A percentile compares a stretch with the other conserved stretches of the same genome.
Evolutionary conservation across 2,329 filamentous ascomycete species (phyloP).

Genomic region (Aspergillus quadricinctus): DNA sequence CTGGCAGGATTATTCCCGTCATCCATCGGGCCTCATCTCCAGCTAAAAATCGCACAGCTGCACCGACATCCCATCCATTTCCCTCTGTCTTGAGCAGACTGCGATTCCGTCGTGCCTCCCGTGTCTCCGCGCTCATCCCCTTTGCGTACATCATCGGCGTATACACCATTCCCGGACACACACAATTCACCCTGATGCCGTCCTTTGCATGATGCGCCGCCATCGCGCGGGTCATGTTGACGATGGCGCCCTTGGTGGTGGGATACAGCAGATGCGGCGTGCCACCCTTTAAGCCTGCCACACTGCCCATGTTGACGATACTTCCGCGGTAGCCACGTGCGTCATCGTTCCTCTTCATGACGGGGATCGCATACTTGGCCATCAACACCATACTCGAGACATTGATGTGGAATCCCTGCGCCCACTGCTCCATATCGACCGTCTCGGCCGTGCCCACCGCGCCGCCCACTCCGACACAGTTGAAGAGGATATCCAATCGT

Average conservation of each 20-base stretch:
- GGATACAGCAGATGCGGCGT: slow-evolving; percentile 53
- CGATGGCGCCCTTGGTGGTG: slow-evolving; percentile 51
- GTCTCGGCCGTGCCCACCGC: slow-evolving; percentile 56
- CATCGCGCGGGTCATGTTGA: slow-evolving; percentile 56
- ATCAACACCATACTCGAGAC: slow-evolving; percentile 63
- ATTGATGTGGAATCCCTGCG: slow-evolving; percentile 56
- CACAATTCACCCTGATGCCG: slow-evolving; percentile 53
- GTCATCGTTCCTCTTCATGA: slow-evolving; percentile 52
- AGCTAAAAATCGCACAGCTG: slow-evolving; percentile 50
- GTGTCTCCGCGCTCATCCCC: slow-evolving; percentile 49
- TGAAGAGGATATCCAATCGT: slow-evolving; percentile 59
- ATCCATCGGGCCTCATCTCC: slow-evolving; percentile 52
- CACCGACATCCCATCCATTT: slow-evolving; percentile 51
- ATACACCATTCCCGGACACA: slow-evolving; percentile 54
- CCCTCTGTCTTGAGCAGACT: slow-evolving; percentile 53
- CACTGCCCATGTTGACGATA: slow-evolving; percentile 56
- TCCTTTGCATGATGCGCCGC: slow-evolving; percentile 50
- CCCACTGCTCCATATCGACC: slow-evolving; percentile 57
- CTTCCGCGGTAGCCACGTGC: slow-evolving; percentile 27
- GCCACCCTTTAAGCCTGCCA: slow-evolving; percentile 49
- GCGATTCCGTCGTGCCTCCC: slow-evolving; percentile 46
- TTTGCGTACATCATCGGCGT: slow-evolving; percentile 53
- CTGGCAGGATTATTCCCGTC: slow-evolving; percentile 45
- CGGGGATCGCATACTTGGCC: slow-evolving; percentile 58
- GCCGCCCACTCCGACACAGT: slow-evolving; percentile 61